Percentiles rank a stretch among this genome's conserved stretches.
Conservation (phyloP, 2,329 filamentous ascomycete species). For the Orbilia oligospora region DNA sequence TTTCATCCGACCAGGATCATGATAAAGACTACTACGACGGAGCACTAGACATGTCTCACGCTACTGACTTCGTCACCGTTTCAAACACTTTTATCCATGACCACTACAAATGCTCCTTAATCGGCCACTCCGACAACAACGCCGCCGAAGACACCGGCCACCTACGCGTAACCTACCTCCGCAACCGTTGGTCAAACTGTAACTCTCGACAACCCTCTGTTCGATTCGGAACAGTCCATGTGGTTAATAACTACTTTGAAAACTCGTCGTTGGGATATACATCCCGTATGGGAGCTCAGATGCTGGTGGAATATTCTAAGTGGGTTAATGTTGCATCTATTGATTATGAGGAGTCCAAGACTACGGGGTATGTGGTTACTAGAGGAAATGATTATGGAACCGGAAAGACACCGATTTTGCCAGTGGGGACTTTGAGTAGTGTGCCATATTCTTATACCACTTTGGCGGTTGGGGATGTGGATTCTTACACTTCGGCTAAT, state of each 20-base stretch:
- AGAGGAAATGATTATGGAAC: conserved; percentile 70
- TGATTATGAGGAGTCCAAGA: conserved; percentile 47
- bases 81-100: conserved; percentile 64
- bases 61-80: conserved; percentile 74
- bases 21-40: conserved; percentile 80
- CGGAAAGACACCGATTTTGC: conserved; percentile 70
- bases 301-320: conserved; percentile 72
- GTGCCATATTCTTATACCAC: conserved; percentile 71
- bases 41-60: conserved; percentile 75
- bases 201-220: conserved; percentile 75
- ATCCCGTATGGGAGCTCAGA: conserved; percentile 72
- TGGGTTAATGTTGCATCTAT: conserved; percentile 63
- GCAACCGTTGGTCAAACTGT: conserved; percentile 76
- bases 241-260: conserved; percentile 72
- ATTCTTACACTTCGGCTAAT: conserved; percentile 46
- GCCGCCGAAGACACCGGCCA: conserved; percentile 68
- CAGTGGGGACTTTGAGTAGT: conserved; percentile 70
- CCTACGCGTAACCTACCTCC: conserved; percentile 75
- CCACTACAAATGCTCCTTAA: conserved; percentile 48
- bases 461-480: conserved; percentile 25
- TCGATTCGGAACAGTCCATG: conserved; percentile 77
- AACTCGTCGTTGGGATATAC: conserved; percentile 72
- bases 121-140: conserved; percentile 55
- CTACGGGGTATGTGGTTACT: conserved; percentile 69
- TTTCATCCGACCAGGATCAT: conserved; percentile 73